Evolutionary conservation across 2,329 filamentous ascomycete species (phyloP).

Genomic region (Aspergillus eucalypticola): DNA sequence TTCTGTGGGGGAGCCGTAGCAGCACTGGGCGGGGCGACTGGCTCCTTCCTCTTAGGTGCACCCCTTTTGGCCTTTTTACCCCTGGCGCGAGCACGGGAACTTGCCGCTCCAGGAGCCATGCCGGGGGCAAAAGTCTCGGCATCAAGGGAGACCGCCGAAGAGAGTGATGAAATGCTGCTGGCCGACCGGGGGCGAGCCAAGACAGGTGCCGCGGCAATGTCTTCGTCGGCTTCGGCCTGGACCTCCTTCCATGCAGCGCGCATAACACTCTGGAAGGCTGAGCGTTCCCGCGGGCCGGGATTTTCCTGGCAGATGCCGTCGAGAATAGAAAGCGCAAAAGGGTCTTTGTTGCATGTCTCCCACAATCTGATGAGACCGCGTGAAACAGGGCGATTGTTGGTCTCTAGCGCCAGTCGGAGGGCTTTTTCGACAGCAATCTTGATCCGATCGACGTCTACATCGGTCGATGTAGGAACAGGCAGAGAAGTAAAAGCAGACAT

Average conservation of each 20-base stretch:
- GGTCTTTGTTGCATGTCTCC: conserved; percentile 30
- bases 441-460: conserved; percentile 32
- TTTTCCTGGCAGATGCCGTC: conserved; percentile 32
- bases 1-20: conserved; percentile 27
- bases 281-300: conserved; percentile 26
- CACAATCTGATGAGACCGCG: conserved; percentile 32
- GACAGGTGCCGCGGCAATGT: conserved; percentile 9
- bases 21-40: conserved; percentile 27
- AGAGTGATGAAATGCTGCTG: conserved; percentile 40
- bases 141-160: conserved; percentile 42
- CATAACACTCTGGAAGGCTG: conserved; percentile 34
- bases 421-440: conserved; percentile 29
- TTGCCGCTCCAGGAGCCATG: conserved; percentile 18
- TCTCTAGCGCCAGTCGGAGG: conserved; percentile 30
- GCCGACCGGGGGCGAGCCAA: conserved; percentile 26
- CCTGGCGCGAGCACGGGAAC: conserved; percentile 20
- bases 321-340: conserved; percentile 33
- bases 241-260: conserved; percentile 28
- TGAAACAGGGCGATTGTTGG: conserved; percentile 30
- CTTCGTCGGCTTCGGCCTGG: conserved; percentile 2
- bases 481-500: conserved; percentile 22
- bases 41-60: conserved; percentile 25
- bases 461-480: conserved; percentile 24
- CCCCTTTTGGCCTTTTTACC: conserved; percentile 29
- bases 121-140: conserved; percentile 34